Conservation (phyloP, 768 basidiomycete species). For the Lentinula lateritia region DNA sequence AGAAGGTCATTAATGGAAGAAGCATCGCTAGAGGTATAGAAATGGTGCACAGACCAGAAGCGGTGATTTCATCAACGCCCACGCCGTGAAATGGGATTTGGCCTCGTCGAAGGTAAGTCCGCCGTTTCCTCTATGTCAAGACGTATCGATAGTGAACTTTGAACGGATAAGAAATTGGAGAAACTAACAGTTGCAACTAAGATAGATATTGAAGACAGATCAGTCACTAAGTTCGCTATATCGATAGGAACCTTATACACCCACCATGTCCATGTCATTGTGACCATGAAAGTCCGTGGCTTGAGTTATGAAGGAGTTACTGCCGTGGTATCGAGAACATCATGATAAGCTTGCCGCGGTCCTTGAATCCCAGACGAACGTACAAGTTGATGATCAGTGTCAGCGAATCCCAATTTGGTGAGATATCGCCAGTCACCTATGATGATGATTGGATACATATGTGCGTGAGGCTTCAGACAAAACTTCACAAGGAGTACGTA, state of each 20-base stretch:
- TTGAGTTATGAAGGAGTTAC: constrained; percentile 62
- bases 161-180: neutral
- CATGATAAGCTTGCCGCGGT: no score
- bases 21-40: neutral
- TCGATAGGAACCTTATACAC: constrained; percentile 6
- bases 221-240: neutral
- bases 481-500: constrained; percentile 17
- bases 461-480: neutral
- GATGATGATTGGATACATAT: neutral
- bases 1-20: neutral
- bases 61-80: constrained; percentile 66
- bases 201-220: neutral
- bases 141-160: neutral
- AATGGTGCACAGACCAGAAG: constrained; percentile 26
- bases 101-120: constrained; percentile 54
- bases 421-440: constrained; percentile 51
- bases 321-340: constrained; percentile 13
- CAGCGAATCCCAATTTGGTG: constrained; percentile 48
- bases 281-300: constrained; percentile 61
- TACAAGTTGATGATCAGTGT: constrained; percentile 58
- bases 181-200: constrained; percentile 49
- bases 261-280: constrained; percentile 66
- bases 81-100: constrained; percentile 68
- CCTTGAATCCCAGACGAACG: neutral
- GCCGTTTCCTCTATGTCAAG: constrained; percentile 51